Conservation (phyloP, 768 basidiomycete species). For the Suillus weaverae region DNA sequence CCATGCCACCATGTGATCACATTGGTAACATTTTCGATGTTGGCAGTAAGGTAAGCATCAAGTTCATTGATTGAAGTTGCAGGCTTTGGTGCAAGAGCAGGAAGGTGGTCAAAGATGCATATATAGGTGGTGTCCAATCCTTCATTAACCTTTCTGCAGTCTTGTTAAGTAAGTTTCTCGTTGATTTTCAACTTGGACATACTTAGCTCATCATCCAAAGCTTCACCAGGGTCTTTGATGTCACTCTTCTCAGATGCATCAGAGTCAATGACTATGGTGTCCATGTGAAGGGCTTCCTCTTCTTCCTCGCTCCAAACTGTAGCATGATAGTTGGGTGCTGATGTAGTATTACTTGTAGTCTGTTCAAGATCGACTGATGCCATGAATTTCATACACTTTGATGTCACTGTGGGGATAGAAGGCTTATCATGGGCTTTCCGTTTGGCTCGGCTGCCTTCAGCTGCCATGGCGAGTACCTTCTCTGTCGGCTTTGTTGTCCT, state of each 20-base stretch:
- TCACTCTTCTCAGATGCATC: neutral
- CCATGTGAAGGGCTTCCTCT: neutral
- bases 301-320: neutral
- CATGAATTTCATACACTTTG: neutral
- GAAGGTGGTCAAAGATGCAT: slow-evolving; percentile 14
- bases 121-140: slow-evolving; percentile 29
- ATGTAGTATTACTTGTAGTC: neutral
- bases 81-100: slow-evolving; percentile 24
- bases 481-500: neutral
- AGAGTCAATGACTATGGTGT: neutral
- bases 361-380: neutral
- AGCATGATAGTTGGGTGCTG: neutral
- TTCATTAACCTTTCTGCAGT: slow-evolving; percentile 18
- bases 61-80: neutral
- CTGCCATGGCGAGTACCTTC: neutral
- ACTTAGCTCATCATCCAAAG: neutral
- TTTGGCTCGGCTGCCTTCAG: too few relatives aligned
- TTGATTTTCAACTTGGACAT: neutral
- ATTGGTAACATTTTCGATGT: neutral
- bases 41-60: neutral
- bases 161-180: slow-evolving; percentile 3
- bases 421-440: too few relatives aligned
- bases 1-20: neutral
- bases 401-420: neutral
- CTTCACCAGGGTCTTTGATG: neutral